Evolutionary conservation across 179 eudicot species (phyloP).

Genomic region (Spinacia oleracea): DNA sequence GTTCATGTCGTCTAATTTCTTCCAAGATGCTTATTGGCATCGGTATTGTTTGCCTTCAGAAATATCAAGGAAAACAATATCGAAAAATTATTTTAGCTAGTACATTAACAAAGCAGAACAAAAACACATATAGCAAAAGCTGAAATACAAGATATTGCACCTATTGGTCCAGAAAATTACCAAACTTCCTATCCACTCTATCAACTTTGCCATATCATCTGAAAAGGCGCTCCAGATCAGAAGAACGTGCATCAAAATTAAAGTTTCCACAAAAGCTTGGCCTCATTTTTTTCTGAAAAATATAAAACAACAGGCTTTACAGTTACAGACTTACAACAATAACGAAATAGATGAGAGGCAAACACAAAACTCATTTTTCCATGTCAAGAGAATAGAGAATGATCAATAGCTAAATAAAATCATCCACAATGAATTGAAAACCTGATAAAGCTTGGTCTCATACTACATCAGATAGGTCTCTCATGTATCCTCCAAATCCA

Average conservation of each 20-base stretch:
- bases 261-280: slow-evolving; percentile 85
- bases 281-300: slow-evolving; percentile 47
- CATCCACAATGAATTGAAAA: too few species aligned
- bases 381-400: not conserved
- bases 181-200: slow-evolving; percentile 84
- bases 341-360: not conserved
- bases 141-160: not conserved
- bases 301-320: not conserved
- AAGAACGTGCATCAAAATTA: slow-evolving; percentile 70
- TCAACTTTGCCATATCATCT: slow-evolving; percentile 77
- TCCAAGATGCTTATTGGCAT: too few species aligned
- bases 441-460: not conserved
- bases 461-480: not conserved
- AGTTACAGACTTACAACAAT: not conserved
- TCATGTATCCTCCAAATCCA: not conserved
- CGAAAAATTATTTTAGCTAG: not conserved
- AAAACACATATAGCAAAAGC: not conserved
- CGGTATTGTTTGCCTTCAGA: not conserved
- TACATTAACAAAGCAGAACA: not conserved
- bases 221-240: slow-evolving; percentile 79
- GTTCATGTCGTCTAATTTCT: too few species aligned
- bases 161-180: slow-evolving; percentile 38
- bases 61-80: not conserved
- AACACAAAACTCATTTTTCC: not conserved
- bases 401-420: too few species aligned